These are phyloP conservation scores for Verruconis gallopava DNA, from an alignment of 2,329 filamentous ascomycete species.

Conservation along the genomic window DNA sequence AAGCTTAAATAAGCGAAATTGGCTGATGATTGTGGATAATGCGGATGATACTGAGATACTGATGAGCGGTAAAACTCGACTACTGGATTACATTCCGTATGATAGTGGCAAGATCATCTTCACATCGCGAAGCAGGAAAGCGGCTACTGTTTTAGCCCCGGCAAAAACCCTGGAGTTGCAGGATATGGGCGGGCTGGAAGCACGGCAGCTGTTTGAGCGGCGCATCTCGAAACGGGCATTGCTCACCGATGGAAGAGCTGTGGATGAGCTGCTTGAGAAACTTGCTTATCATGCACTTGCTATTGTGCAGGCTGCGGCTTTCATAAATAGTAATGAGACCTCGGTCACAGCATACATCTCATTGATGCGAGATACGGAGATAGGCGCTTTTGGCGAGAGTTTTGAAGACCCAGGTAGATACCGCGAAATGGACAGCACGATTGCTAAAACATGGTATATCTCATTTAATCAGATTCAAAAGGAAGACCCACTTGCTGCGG, in stretches of 20 bases:
- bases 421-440: constrained; percentile 10
- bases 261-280: not conserved
- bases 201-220: constrained; percentile 8
- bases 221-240: not conserved
- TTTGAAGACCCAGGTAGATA: constrained; percentile 9
- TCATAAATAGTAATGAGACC: constrained; percentile 13
- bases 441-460: constrained; percentile 15
- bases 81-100: constrained; percentile 11
- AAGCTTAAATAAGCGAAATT: constrained; percentile 13
- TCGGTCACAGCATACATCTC: not conserved
- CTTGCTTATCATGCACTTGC: constrained; percentile 13
- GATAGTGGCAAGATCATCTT: constrained; percentile 14
- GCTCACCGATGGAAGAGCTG: not conserved
- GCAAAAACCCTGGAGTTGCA: constrained; percentile 11
- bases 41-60: constrained; percentile 14
- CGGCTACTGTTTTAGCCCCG: constrained; percentile 11
- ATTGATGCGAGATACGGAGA: too few species aligned
- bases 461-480: constrained; percentile 13
- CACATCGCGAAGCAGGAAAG: constrained; percentile 13
- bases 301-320: constrained; percentile 15
- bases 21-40: constrained; percentile 16
- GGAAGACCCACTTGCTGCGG: constrained; percentile 11
- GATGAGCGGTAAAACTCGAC: constrained; percentile 1
- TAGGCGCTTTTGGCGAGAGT: too few species aligned
- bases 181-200: constrained; percentile 10